Evolutionary conservation across 2,329 filamentous ascomycete species (phyloP), one percentile per base, ranked within the genome.

Genomic region (Huntiella savannae): DNA sequence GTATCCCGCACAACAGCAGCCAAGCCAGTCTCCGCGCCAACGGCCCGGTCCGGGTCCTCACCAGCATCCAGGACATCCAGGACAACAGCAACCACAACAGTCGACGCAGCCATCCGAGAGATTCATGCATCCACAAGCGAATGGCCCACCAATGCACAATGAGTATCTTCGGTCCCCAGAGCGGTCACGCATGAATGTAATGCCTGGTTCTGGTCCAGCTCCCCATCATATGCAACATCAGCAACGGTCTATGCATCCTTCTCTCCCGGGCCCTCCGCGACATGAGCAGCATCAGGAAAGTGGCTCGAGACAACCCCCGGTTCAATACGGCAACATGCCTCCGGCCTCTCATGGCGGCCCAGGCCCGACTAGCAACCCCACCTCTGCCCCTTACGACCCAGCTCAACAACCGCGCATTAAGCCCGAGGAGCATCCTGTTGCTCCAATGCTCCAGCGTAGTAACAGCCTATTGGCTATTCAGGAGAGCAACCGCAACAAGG

Each of bases 391-490:
- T 4, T 64, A 64, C 44, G 64, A 62, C 4, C 56, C 62, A 1
- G 60, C 60, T 4, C 57, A 62, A 32, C 68, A 33, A 17, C 22
- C 1, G 2, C 28, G 32, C 8, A 10, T 16, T 3, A 54, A 59
- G 28, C 57, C 59, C 52, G 74, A 71, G 44, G 72, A 70, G 47
- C 69, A 75, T 43, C 68, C 73, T 32, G 67, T 74, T 36, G 68
- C 74, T n/a, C 49, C 49, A 7, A 45, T 46, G 15, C 42, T 50
- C 4, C 49, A 47, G 34, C 42, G 39, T 28, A 52, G 34, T 69
- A 72, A 45, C 51, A 77, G 73, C 34, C 68, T 93, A 38, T 66
- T 94, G n/a, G 78, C 76, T 3, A 71, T 93, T 8, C 84, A 92
- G 54, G 79, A 83, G 48, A 78, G 79, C 50, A 86, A 85, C 56